Base-by-base conservation (phyloP, 805 yeast genomes). In the Candida coquimbonensis region DNA sequence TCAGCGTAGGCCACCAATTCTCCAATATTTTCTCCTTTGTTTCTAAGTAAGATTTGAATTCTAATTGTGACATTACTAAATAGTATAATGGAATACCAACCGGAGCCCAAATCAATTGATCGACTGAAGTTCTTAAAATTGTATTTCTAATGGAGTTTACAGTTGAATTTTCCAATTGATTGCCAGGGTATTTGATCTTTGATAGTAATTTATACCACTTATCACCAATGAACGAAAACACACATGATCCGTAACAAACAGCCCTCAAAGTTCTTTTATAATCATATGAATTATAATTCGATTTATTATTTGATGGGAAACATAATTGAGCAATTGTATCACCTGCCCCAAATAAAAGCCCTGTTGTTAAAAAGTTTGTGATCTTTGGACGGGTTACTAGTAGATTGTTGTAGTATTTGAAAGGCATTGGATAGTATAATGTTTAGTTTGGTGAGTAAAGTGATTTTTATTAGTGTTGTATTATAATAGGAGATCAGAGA, bases 31-130 rank as follows among this genome's bases (percentile, higher is more conserved):
- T 81, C 6, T 52, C 40, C 43, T 61, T 57, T 14, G 80, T 68
- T 21, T 68, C 68, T 0, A 61, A 60, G 5, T 64, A 35, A 0
- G 74, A 58, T 40, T 73, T 67, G 13, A 75, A 73, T 58, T 87
- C 93, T 70, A 90, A 61, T 4, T 78, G 35, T 0, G 90, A 73
- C 81, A 88, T 82, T 36, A 75, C 69, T 1, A 78, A 57, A 57
- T 73, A 88, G 63, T 87, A 90, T 42, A 84, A 59, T 2, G 91
- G 90, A 9, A 89, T 75, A 4, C 82, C 78, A 12, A 83, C 55
- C 2, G 96, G 96, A 0, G 96, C 87, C 74, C 87, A 87, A 0
- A 73, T 49, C 26, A 77, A 55, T 60, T 89, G 96, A 63, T 90
- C 97, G 8, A 75, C 72, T 0, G 75, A 73, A 14, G 85, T 88